Evolutionary conservation across 208 protist genomes (phyloP), one percentile per base, ranked within the genome.

Genomic region (Strigomonas culicis): DNA sequence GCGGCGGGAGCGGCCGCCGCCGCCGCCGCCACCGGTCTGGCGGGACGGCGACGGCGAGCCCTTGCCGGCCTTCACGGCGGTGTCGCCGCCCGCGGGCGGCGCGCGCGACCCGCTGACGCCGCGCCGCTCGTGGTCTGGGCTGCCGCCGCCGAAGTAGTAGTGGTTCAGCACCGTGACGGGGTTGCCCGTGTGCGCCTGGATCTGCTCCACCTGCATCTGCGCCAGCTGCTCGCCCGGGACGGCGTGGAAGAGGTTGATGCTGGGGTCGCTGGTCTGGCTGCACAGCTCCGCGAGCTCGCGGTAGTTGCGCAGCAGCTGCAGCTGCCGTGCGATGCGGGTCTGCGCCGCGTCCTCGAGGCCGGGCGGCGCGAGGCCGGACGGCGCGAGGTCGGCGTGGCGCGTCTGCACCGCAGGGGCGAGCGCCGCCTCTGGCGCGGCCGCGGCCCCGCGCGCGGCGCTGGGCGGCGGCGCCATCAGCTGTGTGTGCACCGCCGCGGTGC

Each of bases 281-380:
- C 81, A 88, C 49, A 88, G 59, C 57, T 83, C 77, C 2, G 77
- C 68, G 1, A 88, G 63, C 59, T 82, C 68, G 19, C 79, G 74
- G 68, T 88, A 86, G 72, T 85, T 88, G 34, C 77, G 78, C 56
- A 88, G 67, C n/a, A 88, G 73, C 68, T 88, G 82, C 59, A 88
- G 71, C 65, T 88, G 82, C 1, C 79, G 82, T 11, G 71, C 66
- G 22, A 88, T 82, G 67, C 78, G 74, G n/a, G 59, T 64, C 44
- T 80, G 74, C 32, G 70, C 28, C 3, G 61, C 62, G 63, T 83
- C 72, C 43, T 88, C 79, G 13, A 79, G 67, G n/a, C 59, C 66
- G 2, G 43, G 44, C 7, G 32, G 32, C 32, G 32, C 32, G 6
- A 13, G 32, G 6, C 59, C 66, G 2, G 43, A 25, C 7, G 32